Evolutionary conservation across 768 basidiomycete species (phyloP), one percentile per base, ranked within the genome.

Genomic region (Hypholoma sublateritium): DNA sequence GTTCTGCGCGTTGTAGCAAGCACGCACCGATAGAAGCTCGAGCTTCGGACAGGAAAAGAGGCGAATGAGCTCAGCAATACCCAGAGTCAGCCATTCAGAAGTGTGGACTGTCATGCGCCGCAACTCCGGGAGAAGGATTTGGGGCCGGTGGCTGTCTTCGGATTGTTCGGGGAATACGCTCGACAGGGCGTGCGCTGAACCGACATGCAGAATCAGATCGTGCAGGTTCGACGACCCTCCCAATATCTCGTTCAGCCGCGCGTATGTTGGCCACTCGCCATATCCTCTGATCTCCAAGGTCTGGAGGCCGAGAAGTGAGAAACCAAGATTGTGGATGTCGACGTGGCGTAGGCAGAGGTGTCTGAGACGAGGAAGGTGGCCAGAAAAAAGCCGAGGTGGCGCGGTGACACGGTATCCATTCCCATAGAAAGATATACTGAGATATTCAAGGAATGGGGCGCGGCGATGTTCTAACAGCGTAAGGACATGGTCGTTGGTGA

Each of bases 11-110:
- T 50, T 49, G 13, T 58, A 54, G 45, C 58, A 61, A 41, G 70
- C 70, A 25, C 60, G 65, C 7, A 72, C 34, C 3, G 54, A 52
- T 28, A 74, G 56, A 6, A 61, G 52, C 19, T 66, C 54, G n/a
- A 72, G 50, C 21, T 65, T 68, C 1, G 72, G 71, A 44, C 60
- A 67, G 5, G 60, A 54, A 51, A 74, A 70, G 16, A 63, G 37
- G 19, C 61, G 64, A 32, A 69, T 58, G 19, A 72, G 58, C 1
- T 57, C 48, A 0, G 65, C 59, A 13, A 72, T 61, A 25, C 62
- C 57, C n/a, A 44, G 37, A 17, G 71, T 61, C 13, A 72, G 61
- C 67, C 72, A 68, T 62, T 72, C 70, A 2, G 72, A 70, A 9
- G 71, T 71, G 50, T 67, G 62, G 6, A 72, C 55, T 13, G 64